Base-by-base conservation (phyloP, 805 yeast genomes). In the Clavispora santaluciae region DNA sequence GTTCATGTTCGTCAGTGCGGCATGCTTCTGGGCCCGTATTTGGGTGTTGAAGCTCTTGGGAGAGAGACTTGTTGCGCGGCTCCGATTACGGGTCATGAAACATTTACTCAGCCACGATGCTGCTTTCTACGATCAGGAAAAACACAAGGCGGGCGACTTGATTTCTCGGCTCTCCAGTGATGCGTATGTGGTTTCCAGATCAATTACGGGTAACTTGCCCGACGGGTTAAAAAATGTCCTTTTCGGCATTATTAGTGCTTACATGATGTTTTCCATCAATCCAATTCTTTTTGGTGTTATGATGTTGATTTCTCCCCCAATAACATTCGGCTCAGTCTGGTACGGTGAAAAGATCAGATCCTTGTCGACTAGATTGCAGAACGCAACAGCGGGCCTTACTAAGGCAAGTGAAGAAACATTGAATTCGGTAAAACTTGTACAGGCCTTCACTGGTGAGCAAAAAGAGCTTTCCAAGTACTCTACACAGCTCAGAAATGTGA, bases 11-110 rank as follows among this genome's bases (percentile, higher is more conserved):
- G 60, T 61, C 4, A 60, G 68, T 54, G 73, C 75, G 9, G 57
- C 59, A 12, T 69, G 75, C 45, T 69, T 68, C 50, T 69, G 75
- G 75, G 73, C 75, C 17, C 56, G 75, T 39, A 67, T 66, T 42
- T 69, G 73, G 73, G 66, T 59, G 23, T 48, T 58, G 40, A 57
- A 57, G 37, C 44, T 70, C 33, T 48, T 70, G 26, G 75, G 75
- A 3, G 75, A 70, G 53, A 49, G 74, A 33, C 54, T 70, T 33
- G 74, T 69, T 15, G 74, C 75, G 12, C 48, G 75, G 28, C 60
- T 70, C 25, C 54, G 75, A 38, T 54, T 64, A 21, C 49, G 68
- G 29, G 68, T 66, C 5, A 68, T 69, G 73, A 67, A 68, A 48
- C 59, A 63, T 42, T 55, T 70, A 46, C 56, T 70, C 18, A 50